Evolutionary conservation across 176 grass and related monocot genomes (phyloP), one percentile per base, ranked within the genome.

Genomic region (Zoysia pacifica): DNA sequence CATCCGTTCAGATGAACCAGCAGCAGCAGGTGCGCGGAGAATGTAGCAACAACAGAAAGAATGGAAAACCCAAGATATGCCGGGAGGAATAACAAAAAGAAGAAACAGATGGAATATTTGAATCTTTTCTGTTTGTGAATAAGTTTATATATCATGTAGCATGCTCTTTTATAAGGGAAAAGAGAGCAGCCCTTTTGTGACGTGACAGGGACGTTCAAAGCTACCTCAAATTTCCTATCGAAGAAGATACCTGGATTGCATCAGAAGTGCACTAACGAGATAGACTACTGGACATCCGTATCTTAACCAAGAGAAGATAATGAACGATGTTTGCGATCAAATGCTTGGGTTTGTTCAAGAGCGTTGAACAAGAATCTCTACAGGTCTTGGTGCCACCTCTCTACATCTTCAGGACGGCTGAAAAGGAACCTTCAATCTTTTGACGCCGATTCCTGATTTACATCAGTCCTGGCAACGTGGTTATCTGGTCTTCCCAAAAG

Each of bases 71-170:
- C 5, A 81, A 77, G 77, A 89, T 85, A 77, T 81, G 87, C 48
- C 65, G 48, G 41, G 53, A 48, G 4, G 87, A 76, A 89, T 76
- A 80, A 65, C 11, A 48, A 75, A 80, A 80, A 72, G 72, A 43
- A 10, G 18, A 72, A 67, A 77, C 82, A 85, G 50, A 77, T 66
- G 82, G 87, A 89, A 89, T 81, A 89, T 81, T 61, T 85, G 50
- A 72, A 9, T 66, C 65, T 85, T 89, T 75, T 67, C 71, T 85
- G 77, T 20, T 76, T 77, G 77, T 70, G 47, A 70, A 63, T 56
- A 65, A 70, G 76, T 28, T 28, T 28, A 28, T 75, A 84, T 70
- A 70, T 70, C 65, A 88, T 62, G 9, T 13, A 40, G 42, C 59
- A 39, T 40, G 48, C 16, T 70, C 76, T 84, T 84, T 77, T 63